Conservation (phyloP, 495 filamentous ascomycete genomes). For the Tricharina praecox region DNA sequence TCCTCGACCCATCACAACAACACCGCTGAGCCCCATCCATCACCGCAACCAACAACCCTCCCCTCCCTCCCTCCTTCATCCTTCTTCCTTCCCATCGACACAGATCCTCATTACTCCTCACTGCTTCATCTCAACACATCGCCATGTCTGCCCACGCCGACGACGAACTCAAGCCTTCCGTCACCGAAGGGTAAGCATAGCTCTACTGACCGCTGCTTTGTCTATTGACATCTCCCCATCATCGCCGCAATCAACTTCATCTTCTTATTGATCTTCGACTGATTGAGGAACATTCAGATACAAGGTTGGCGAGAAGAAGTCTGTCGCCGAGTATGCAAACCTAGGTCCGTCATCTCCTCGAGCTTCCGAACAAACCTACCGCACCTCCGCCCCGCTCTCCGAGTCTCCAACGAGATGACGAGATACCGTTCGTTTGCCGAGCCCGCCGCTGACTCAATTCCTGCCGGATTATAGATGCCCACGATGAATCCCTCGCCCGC, state of each 20-base stretch:
- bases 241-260: neutral
- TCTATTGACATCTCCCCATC: neutral
- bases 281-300: conserved; percentile 33
- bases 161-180: conserved; percentile 70
- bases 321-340: conserved; percentile 74
- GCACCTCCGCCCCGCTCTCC: neutral
- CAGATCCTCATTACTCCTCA: conserved; percentile 1
- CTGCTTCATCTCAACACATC: conserved; percentile 1
- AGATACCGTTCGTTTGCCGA: too few species aligned
- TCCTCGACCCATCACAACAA: neutral
- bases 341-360: conserved; percentile 84
- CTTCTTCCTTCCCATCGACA: conserved; percentile 3
- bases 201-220: neutral
- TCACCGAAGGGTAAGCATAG: conserved; percentile 49
- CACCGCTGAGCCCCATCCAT: too few species aligned
- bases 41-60: neutral
- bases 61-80: neutral
- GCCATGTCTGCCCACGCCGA: conserved; percentile 56
- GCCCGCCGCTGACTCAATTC: neutral
- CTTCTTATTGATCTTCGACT: too few species aligned
- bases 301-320: conserved; percentile 97
- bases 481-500: conserved; percentile 84
- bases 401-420: too few species aligned
- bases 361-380: neutral
- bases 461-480: conserved; percentile 32